Percentiles rank a stretch among this genome's conserved stretches.
Conservation (phyloP, 1,139 yeast genomes). For the Candida mesenterica region DNA sequence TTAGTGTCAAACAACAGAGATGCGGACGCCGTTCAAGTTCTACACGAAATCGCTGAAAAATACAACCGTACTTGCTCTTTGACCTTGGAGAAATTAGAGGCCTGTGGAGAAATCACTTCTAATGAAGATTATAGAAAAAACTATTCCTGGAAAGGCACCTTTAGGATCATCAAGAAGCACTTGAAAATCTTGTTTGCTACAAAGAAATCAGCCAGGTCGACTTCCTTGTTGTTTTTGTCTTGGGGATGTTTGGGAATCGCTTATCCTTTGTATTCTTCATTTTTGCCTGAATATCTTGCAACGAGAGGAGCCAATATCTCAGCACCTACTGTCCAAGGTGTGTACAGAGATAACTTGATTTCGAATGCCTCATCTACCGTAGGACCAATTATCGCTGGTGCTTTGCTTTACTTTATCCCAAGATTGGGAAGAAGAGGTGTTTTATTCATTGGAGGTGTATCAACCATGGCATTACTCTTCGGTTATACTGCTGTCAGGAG, state of each 20-base stretch:
- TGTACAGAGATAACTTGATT: constrained; percentile 13
- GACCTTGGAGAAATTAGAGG: constrained; percentile 26
- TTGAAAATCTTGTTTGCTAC: constrained; percentile 24
- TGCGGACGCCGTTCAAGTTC: constrained; percentile 28
- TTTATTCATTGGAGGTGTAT: constrained; percentile 14
- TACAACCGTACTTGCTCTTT: constrained; percentile 28
- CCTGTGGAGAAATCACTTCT: constrained; percentile 23
- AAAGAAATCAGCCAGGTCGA: constrained; percentile 22
- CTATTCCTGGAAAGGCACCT: constrained; percentile 12
- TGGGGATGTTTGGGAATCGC: constrained; percentile 35
- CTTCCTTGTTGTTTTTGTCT: constrained; percentile 25
- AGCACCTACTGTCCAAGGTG: constrained; percentile 16
- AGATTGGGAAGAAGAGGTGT: constrained; percentile 14
- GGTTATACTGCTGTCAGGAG: constrained; percentile 14
- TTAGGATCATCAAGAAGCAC: constrained; percentile 22
- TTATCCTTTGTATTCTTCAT: constrained; percentile 33
- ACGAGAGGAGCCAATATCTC: constrained; percentile 34
- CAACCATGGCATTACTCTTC: constrained; percentile 14
- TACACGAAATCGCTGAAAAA: constrained; percentile 26
- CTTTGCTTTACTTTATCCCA: constrained; percentile 9
- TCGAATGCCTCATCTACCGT: constrained; percentile 11
- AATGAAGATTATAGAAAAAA: constrained; percentile 16
- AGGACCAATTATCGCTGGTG: constrained; percentile 15
- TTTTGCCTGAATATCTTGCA: constrained; percentile 33
- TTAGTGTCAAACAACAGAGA: constrained; percentile 32